Conservation (phyloP, 1,284 basidiomycete genomes). For the Fomitiporia mediterranea region DNA sequence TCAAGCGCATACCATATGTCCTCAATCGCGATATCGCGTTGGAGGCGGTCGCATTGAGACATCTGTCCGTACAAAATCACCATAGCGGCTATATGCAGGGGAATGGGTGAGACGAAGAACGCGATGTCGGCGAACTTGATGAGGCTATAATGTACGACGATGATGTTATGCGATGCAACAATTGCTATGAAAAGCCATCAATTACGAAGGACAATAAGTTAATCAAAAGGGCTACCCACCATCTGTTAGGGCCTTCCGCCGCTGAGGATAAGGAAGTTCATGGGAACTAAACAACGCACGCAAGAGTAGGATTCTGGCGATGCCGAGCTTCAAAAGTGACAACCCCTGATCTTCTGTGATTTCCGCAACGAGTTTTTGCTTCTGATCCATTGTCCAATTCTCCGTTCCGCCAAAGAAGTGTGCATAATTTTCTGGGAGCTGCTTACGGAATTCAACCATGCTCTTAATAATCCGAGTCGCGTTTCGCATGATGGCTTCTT, state of each 20-base stretch:
- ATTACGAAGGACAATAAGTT: background rate
- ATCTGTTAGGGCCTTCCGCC: conserved; percentile 67
- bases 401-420: conserved; percentile 68
- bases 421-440: conserved; percentile 64
- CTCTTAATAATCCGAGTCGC: conserved; percentile 72
- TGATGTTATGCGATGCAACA: conserved; percentile 77
- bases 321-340: conserved; percentile 74
- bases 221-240: conserved; percentile 39
- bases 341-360: conserved; percentile 75
- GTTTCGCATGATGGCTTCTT: conserved; percentile 65
- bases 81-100: conserved; percentile 82
- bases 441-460: conserved; percentile 60
- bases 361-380: conserved; percentile 58
- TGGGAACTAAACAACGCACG: conserved; percentile 72
- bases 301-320: conserved; percentile 69
- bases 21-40: conserved; percentile 60
- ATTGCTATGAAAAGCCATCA: conserved; percentile 46
- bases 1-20: conserved; percentile 80
- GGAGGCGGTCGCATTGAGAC: conserved; percentile 63
- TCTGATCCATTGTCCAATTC: conserved; percentile 62
- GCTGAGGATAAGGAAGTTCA: conserved; percentile 56
- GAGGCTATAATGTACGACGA: conserved; percentile 73
- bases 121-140: conserved; percentile 77
- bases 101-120: conserved; percentile 81
- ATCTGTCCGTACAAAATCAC: conserved; percentile 81